Conservation (phyloP, 495 filamentous ascomycete species). For the Haplographium delicatum region DNA sequence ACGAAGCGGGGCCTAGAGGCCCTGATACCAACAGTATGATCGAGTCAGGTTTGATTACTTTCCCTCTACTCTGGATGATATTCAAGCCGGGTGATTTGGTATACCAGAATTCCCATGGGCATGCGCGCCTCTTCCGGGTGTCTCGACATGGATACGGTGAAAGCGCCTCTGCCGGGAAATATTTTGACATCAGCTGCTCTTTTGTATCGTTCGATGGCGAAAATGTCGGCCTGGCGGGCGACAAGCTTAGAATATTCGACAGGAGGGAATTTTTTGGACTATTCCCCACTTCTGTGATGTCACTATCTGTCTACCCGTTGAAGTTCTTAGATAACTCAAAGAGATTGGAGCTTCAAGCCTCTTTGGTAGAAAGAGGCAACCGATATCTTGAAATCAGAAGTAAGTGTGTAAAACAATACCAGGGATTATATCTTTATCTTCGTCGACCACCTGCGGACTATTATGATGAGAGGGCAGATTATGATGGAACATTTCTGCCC, state of each 20-base stretch:
- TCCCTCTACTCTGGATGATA: constrained; percentile 80
- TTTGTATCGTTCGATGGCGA: constrained; percentile 8
- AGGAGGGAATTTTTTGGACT: constrained; percentile 6
- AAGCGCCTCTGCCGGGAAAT: constrained; percentile 2
- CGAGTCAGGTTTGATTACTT: constrained; percentile 79
- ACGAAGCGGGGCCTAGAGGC: constrained; percentile 10
- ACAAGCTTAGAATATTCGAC: constrained; percentile 9
- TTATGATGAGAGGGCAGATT: constrained; percentile 25
- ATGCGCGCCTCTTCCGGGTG: constrained; percentile 1
- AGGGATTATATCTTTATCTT: constrained; percentile 24
- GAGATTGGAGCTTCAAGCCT: constrained; percentile 14
- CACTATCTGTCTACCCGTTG: constrained; percentile 7
- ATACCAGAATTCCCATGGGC: constrained; percentile 65
- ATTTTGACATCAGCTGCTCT: constrained; percentile 4
- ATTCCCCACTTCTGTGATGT: neutral
- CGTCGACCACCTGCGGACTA: constrained; percentile 27
- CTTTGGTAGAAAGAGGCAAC: constrained; percentile 20
- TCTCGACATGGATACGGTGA: constrained; percentile 2
- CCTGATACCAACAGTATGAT: constrained; percentile 75
- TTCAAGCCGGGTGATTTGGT: constrained; percentile 87
- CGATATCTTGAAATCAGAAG: constrained; percentile 15
- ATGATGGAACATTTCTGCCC: constrained; percentile 24
- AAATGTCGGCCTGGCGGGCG: neutral
- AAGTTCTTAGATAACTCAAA: constrained; percentile 24
- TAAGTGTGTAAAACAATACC: constrained; percentile 26